These are phyloP conservation scores for Cicer cuneatum DNA, from an alignment of 306 rosid genomes.

Conservation along the genomic window DNA sequence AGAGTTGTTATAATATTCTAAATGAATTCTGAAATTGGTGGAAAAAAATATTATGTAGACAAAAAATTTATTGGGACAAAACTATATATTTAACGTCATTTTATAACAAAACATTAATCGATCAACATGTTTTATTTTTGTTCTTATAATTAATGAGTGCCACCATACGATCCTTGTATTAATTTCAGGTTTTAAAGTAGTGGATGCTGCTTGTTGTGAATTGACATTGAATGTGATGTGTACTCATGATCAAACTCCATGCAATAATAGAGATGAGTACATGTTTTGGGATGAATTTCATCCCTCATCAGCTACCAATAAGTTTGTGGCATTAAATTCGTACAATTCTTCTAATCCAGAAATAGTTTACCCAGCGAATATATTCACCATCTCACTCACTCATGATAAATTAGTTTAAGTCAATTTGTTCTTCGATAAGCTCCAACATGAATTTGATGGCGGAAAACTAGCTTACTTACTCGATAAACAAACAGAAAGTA, in stretches of 20 bases:
- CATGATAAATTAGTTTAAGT: not conserved
- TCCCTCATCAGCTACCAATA: slow-evolving; percentile 39
- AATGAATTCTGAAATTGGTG: too few species aligned
- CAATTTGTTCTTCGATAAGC: not conserved
- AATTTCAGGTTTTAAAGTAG: slow-evolving; percentile 47
- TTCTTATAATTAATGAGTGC: too few species aligned
- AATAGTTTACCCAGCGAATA: slow-evolving; percentile 33
- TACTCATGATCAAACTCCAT: slow-evolving; percentile 9
- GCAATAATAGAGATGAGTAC: slow-evolving; percentile 48
- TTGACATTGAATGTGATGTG: slow-evolving; percentile 25
- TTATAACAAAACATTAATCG: too few species aligned
- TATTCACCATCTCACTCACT: slow-evolving; percentile 31
- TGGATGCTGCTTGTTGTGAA: slow-evolving; percentile 44
- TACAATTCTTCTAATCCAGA: slow-evolving; percentile 9
- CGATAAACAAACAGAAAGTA: too few species aligned
- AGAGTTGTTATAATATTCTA: too few species aligned
- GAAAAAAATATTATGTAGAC: too few species aligned
- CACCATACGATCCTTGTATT: too few species aligned
- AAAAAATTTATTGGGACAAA: too few species aligned
- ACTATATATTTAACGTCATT: too few species aligned
- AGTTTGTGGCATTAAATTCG: not conserved
- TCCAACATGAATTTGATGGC: not conserved
- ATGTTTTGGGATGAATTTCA: slow-evolving; percentile 56
- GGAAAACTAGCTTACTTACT: too few species aligned
- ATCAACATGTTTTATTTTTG: too few species aligned